Evolutionary conservation across 768 basidiomycete species (phyloP), one percentile per base, ranked within the genome.

Genomic region (Russula abietina): DNA sequence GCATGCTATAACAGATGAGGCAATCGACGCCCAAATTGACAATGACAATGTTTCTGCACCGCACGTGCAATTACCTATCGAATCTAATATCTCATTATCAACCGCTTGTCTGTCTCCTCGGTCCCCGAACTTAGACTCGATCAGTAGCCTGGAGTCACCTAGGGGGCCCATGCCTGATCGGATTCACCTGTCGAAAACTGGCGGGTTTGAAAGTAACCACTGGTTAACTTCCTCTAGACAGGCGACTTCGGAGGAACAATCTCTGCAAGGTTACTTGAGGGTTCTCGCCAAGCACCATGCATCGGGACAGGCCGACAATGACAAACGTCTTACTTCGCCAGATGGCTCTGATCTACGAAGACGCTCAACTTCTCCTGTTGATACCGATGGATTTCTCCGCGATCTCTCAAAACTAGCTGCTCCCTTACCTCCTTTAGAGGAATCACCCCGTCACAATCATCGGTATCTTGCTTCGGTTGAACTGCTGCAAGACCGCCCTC

Each of bases 381-480:
- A 60, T 41, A 24, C 41, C 11, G 54, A 64, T 12, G 39, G 38
- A 11, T 39, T 60, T 16, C 30, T 60, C 28, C 48, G 24, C 24
- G 48, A 64, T 49, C 63, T 64, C 10, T 49, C 48, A 26, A 51
- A 22, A 33, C 49, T 60, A 33, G 26, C 59, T 22, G 8, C 54
- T 3, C 53, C 63, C 22, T 28, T 60, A 36, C 59, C 59, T 22
- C 53, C 45, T 46, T 36, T 59, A 22, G 19, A 45, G 19, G 33
- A 19, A 22, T 62, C 66, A 38, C 77, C 80, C n/a, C 56, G 62
- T 14, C 70, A 69, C 22, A 50, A 69, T 19, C 88, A 91, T 70
- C 80, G 78, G 30, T 92, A 91, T 69, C 76, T 92, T 73, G 83
- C 82, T 17, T 91, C 88, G 32, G 70, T 91, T 64, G 77, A 83